Evolutionary conservation across 2,329 filamentous ascomycete genomes (phyloP), one percentile per base, ranked within the genome.

Genomic region (Sarocladium brachiariae): DNA sequence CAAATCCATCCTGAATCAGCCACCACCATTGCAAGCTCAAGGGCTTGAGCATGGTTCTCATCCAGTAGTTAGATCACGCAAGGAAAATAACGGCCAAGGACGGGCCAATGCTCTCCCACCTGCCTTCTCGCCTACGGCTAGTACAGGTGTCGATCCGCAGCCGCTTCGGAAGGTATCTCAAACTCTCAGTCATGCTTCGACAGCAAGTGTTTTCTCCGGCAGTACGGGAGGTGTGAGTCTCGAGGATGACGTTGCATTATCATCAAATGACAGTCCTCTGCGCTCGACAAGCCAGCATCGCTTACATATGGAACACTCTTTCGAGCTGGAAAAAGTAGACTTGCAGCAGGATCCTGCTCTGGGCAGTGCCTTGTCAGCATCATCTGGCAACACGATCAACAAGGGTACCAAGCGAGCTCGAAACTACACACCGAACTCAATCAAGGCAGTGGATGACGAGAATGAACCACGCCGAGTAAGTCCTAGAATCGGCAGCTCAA

Each of bases 1-100:
- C 0, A 67, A 71, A 50, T 76, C 74, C 1, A 59, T 78, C 34
- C 63, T 78, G 24, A 75, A 74, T 46, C 74, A 77, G 49, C 70
- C 73, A 10, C 60, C 67, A 25, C 66, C 70, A 0, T 57, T 70
- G 2, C 63, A 68, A 3, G 52, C 63, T 4, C 65, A 65, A 13
- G 57, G 27, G 14, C 4, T 14, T 9, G 43, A 19, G 19, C 25
- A 33, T 11, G 43, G 21, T 4, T 8, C n/a, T 7, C n/a, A 18
- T 21, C 16, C 10, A n/a, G n/a, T n/a, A 6, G 43, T 47, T n/a
- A 47, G 43, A 47, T 72, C 72, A 4, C 66, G 70, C 33, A 77
- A 76, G 50, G 73, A 76, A 54, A 51, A 23, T 43, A 48, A 3
- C 30, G 11, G 7, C 51, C 52, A 19, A 24, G 48, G 7, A 52